Base-by-base conservation (phyloP, 2,329 filamentous ascomycete species). In the Plectosphaerella plurivora region DNA sequence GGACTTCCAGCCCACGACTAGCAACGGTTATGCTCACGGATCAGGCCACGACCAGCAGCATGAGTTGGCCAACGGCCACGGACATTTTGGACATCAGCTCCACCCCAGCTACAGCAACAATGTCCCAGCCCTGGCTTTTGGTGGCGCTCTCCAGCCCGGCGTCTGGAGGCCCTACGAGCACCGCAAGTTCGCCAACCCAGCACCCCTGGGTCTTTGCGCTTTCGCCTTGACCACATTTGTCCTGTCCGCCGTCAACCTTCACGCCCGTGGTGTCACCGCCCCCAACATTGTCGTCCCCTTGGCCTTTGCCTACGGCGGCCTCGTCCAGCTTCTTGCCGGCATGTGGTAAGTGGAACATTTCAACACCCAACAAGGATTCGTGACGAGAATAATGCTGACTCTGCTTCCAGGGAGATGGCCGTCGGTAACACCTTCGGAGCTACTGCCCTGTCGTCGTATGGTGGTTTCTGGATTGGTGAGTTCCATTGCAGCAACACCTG, bases 361-460 rank as follows among this genome's bases (percentile, higher is more conserved):
- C 24, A 8, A 16, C 14, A 14, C 22, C 36, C 20, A 16, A 9
- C 22, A n/a, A n/a, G n/a, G n/a, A n/a, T n/a, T n/a, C n/a, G n/a
- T 12, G 28, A 5, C 7, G 28, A 33, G 28, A 33, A 33, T 41
- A 39, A 45, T 49, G 49, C 57, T 61, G 25, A 61, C 35, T 6
- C 5, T n/a, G 28, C 44, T 4, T 5, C 11, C 50, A 90, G 87
- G 88, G 89, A 93, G 74, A 89, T 93, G 82, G 88, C 88, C 36
- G 79, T 89, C n/a, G 89, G 88, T 53, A 93, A 93, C 77, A 93
- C 89, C 11, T 92, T 93, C 59, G 88, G 88, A 77, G 89, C 88
- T 50, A 92, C 88, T 22, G 88, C 89, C 18, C 73, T 93, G 53
- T 89, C 87, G 10, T 92, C 88, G 0, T 93, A 89, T 64, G 89